A percentile compares a stretch with the other conserved stretches of the same genome.
Conservation (phyloP, 805 yeast genomes). For the Metschnikowia santaceciliae region DNA sequence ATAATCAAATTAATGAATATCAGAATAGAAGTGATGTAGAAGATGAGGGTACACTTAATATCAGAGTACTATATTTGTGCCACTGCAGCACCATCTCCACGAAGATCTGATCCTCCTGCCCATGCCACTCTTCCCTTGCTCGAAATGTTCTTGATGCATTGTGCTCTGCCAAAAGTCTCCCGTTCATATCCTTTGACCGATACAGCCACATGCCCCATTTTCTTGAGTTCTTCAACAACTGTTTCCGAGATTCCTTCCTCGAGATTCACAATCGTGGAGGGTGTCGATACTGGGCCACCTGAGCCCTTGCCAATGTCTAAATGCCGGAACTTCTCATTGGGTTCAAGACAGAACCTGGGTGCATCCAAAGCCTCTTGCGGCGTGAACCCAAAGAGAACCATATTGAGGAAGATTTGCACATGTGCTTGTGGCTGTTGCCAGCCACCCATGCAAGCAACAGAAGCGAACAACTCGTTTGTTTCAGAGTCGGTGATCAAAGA, state of each 20-base stretch:
- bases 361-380: slow-evolving; percentile 76
- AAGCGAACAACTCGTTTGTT: slow-evolving; percentile 47
- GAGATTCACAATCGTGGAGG: slow-evolving; percentile 54
- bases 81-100: slow-evolving; percentile 82
- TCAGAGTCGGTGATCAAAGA: slow-evolving; percentile 58
- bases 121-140: slow-evolving; percentile 44
- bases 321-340: slow-evolving; percentile 40
- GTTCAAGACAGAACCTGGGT: slow-evolving; percentile 64
- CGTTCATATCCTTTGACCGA: slow-evolving; percentile 41
- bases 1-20: neutral
- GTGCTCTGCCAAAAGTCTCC: slow-evolving; percentile 63
- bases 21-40: too few species aligned
- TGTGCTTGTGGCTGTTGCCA: slow-evolving; percentile 86
- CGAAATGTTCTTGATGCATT: slow-evolving; percentile 53
- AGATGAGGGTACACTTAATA: neutral
- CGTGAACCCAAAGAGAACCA: slow-evolving; percentile 56
- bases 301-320: slow-evolving; percentile 56
- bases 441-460: slow-evolving; percentile 85
- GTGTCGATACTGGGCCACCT: slow-evolving; percentile 60
- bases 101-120: slow-evolving; percentile 71
- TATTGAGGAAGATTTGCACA: slow-evolving; percentile 68
- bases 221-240: slow-evolving; percentile 43
- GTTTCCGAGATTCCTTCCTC: slow-evolving; percentile 60
- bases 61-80: slow-evolving; percentile 35
- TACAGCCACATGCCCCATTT: slow-evolving; percentile 56